Evolutionary conservation across 768 basidiomycete species (phyloP).

Genomic region (Antrodiella citrinella): DNA sequence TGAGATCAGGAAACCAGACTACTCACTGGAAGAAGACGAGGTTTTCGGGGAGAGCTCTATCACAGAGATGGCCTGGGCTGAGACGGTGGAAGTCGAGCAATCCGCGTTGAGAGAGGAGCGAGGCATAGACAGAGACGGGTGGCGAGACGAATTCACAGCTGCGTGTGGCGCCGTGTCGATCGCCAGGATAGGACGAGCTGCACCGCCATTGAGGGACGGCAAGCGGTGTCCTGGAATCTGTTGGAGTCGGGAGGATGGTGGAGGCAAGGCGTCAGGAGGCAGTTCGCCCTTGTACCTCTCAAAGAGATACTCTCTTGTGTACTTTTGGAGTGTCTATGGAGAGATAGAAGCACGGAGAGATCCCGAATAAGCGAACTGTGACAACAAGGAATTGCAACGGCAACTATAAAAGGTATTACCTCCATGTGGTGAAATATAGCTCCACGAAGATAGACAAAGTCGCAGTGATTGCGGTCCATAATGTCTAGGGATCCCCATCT

Average conservation of each 20-base stretch:
- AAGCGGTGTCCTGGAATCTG: constrained; percentile 15
- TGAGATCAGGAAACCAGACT: constrained; percentile 3
- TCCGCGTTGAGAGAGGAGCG: constrained; percentile 14
- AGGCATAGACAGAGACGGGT: constrained; percentile 29
- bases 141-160: constrained; percentile 29
- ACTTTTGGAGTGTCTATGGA: constrained; percentile 70
- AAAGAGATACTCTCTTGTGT: constrained; percentile 76
- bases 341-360: constrained; percentile 1
- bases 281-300: constrained; percentile 48
- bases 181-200: constrained; percentile 48
- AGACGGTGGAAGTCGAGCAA: constrained; percentile 8
- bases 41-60: constrained; percentile 23
- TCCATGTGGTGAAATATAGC: constrained; percentile 87
- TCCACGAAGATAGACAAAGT: constrained; percentile 68
- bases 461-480: constrained; percentile 69
- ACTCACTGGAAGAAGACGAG: constrained; percentile 32
- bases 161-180: constrained; percentile 50
- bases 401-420: constrained; percentile 37
- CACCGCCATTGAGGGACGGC: constrained; percentile 23
- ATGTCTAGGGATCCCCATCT: constrained; percentile 84
- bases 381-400: constrained; percentile 1
- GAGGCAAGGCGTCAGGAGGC: constrained; percentile 11
- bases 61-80: constrained; percentile 2
- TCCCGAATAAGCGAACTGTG: background rate
- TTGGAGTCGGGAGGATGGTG: constrained; percentile 14